A percentile compares a stretch with the other conserved stretches of the same genome.
Conservation (phyloP, 495 filamentous ascomycete species). For the Podospora bellae-mahoneyi region DNA sequence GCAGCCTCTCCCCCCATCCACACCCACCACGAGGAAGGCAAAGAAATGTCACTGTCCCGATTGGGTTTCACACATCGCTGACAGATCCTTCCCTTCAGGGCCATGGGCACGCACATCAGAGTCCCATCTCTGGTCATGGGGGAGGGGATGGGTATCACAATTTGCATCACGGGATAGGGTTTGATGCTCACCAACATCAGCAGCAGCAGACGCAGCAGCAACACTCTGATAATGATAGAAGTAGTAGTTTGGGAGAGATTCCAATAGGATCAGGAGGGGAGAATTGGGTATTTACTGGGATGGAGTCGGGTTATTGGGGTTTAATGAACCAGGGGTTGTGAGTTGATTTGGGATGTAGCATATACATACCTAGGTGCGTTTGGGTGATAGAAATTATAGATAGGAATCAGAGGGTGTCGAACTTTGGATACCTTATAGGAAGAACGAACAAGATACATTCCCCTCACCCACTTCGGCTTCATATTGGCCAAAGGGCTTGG, state of each 20-base stretch:
- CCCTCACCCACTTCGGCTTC: too few relatives aligned
- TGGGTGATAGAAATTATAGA: neutral
- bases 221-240: neutral
- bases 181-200: conserved; percentile 26
- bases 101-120: neutral
- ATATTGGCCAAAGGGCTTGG: too few relatives aligned
- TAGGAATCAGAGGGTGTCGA: neutral
- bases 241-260: conserved; percentile 20
- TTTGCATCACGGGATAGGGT: conserved; percentile 27
- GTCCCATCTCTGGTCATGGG: neutral
- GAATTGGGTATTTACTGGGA: conserved; percentile 43
- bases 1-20: conserved; percentile 18
- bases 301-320: conserved; percentile 38
- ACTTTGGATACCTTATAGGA: too few relatives aligned
- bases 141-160: neutral
- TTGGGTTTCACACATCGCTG: neutral
- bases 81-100: neutral
- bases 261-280: conserved; percentile 37
- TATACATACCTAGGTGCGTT: neutral
- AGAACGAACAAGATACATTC: too few relatives aligned
- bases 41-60: neutral
- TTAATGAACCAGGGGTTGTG: conserved; percentile 17
- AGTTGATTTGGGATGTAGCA: neutral
- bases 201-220: neutral
- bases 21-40: neutral